These are phyloP conservation scores for Solanum ossicruentum DNA, from an alignment of 257 asterid species.

Conservation along the genomic window DNA sequence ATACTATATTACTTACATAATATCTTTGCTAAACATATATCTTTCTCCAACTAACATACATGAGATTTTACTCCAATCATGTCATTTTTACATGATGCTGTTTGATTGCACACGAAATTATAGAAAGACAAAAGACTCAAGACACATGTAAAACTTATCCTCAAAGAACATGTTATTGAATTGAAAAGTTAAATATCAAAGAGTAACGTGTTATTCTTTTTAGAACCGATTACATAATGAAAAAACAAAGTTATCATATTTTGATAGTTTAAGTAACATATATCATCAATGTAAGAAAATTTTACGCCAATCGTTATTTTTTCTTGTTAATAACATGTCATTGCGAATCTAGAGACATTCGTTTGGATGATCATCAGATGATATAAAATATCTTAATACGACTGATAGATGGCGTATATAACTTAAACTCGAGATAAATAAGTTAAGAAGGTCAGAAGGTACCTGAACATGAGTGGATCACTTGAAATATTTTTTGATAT, in stretches of 20 bases:
- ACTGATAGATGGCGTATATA: neutral
- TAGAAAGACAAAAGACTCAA: neutral
- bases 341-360: neutral
- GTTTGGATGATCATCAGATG: neutral
- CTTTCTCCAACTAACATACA: neutral
- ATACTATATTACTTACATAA: neutral
- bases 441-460: neutral
- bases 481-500: slow-evolving; percentile 7
- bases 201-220: neutral
- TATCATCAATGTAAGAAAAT: neutral
- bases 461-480: slow-evolving; percentile 50
- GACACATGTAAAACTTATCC: neutral
- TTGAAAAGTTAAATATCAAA: neutral
- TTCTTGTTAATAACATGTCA: neutral
- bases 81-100: neutral
- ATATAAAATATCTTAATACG: neutral
- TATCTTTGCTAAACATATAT: neutral
- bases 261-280: neutral
- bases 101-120: neutral
- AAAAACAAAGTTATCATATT: neutral
- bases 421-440: neutral
- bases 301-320: neutral
- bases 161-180: neutral
- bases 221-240: neutral
- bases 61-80: neutral